phyloP scores from a whole-genome alignment of 352 stramenopile genomes.

The Phytophthora constricta region DNA sequence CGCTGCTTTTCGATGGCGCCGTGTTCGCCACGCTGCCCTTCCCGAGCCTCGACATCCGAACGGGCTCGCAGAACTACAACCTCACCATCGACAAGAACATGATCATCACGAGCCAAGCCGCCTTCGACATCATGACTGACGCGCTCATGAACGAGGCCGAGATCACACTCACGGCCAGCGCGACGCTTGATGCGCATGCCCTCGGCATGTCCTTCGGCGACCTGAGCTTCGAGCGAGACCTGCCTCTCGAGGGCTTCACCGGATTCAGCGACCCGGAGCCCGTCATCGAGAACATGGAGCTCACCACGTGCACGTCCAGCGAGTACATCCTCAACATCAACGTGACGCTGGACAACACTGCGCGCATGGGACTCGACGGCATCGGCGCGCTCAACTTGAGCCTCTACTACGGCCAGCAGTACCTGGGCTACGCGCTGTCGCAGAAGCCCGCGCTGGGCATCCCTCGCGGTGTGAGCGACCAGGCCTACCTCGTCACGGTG shows the following conservation, averaged over 20 bases:
- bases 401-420: slow-evolving; percentile 67
- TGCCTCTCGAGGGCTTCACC: slow-evolving; percentile 54
- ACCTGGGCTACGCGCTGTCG: slow-evolving; percentile 68
- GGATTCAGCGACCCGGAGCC: slow-evolving; percentile 54
- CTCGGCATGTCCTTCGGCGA: slow-evolving; percentile 54
- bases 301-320: slow-evolving; percentile 39
- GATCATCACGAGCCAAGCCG: slow-evolving; percentile 43
- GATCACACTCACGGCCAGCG: slow-evolving; percentile 44
- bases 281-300: slow-evolving; percentile 59
- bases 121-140: slow-evolving; percentile 51
- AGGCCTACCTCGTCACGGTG: slow-evolving; percentile 61
- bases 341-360: slow-evolving; percentile 59
- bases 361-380: slow-evolving; percentile 56
- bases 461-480: slow-evolving; percentile 53
- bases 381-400: slow-evolving; percentile 75
- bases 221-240: slow-evolving; percentile 52
- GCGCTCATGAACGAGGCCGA: slow-evolving; percentile 44
- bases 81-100: slow-evolving; percentile 48
- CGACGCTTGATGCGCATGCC: slow-evolving; percentile 43
- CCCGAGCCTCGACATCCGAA: slow-evolving; percentile 49
- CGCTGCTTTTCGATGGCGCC: slow-evolving; percentile 46
- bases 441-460: slow-evolving; percentile 47
- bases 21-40: slow-evolving; percentile 55
- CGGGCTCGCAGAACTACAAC: slow-evolving; percentile 52
- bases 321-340: slow-evolving; percentile 60